Evolutionary conservation across 345 rosid genomes (phyloP).

Genomic region (Eucalyptus pumila): DNA sequence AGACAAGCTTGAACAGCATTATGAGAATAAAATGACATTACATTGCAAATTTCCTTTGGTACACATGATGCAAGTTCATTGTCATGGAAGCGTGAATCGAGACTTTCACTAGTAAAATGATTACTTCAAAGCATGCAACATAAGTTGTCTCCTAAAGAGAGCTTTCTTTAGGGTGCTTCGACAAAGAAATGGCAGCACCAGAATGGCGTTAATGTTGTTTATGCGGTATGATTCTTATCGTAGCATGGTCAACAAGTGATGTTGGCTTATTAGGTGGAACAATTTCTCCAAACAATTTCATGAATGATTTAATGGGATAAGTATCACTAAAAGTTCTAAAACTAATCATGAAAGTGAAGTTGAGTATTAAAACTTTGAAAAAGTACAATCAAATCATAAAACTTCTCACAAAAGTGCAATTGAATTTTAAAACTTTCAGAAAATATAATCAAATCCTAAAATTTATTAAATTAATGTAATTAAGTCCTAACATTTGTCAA

Average conservation of each 20-base stretch:
- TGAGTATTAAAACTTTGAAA: fast-evolving
- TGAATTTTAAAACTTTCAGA: fast-evolving
- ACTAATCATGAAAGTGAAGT: fast-evolving
- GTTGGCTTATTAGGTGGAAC: neutral
- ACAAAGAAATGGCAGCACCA: neutral
- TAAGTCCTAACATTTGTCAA: too few species aligned
- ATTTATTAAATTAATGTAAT: fast-evolving
- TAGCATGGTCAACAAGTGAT: neutral
- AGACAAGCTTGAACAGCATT: neutral
- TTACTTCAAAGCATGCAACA: neutral
- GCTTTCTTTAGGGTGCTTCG: neutral
- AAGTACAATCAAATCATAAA: too few species aligned
- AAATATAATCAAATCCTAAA: fast-evolving
- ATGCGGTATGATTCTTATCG: fast-evolving
- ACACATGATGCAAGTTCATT: neutral
- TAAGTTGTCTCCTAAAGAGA: neutral
- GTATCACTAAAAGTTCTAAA: fast-evolving
- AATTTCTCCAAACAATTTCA: neutral
- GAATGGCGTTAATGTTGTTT: fast-evolving
- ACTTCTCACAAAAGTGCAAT: fast-evolving
- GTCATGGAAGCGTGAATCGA: neutral
- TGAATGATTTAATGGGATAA: neutral
- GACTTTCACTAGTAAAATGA: neutral
- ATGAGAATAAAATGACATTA: neutral
- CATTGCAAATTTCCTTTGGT: neutral